Base-by-base conservation (phyloP, 208 protist genomes). In the Balamuthia mandrillaris region DNA sequence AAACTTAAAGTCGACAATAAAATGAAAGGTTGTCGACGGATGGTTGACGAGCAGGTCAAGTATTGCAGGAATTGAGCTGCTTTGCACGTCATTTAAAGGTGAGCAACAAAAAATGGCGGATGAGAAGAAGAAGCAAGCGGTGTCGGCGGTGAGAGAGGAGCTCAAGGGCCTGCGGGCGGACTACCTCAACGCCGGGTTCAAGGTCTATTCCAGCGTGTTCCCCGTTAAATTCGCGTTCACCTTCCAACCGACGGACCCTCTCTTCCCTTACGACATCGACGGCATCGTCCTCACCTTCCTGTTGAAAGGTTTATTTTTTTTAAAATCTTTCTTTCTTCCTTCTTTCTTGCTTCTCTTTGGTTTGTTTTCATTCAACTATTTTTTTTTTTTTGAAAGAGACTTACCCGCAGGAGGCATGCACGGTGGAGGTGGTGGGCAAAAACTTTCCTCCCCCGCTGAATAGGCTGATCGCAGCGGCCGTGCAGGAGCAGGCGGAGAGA, bases 261-360 rank as follows among this genome's bases (percentile, higher is more conserved):
- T 58, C 42, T 78, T 78, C 24, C n/a, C 41, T 45, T 78, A 60
- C 31, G 68, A 78, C 42, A 56, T 78, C 24, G 68, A 78, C 18
- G 68, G 68, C 21, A 45, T 78, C 44, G 44, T 39, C 12, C 68
- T 78, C 44, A 39, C 21, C 21, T 52, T 78, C 42, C 31, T 16
- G 21, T 33, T 78, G 10, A 39, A 39, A 24, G 18, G 68, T 58
- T 33, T 14, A 16, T 54, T 18, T 54, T 12, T 18, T 18, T 54
- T 54, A n/a, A 18, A 12, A 3, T 24, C 68, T 27, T 39, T 45
- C 39, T 52, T 2, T 3, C 27, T 77, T 14, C 66, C 18, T 14
- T 31, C 16, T 52, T 5, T 4, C n/a, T 77, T 3, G 2, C 16
- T 27, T 51, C 10, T 3, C 2, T 45, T 52, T 42, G 51, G 51